Evolutionary conservation across 345 rosid species (phyloP), one percentile per base, ranked within the genome.

Genomic region (Chamaenerion angustifolium): DNA sequence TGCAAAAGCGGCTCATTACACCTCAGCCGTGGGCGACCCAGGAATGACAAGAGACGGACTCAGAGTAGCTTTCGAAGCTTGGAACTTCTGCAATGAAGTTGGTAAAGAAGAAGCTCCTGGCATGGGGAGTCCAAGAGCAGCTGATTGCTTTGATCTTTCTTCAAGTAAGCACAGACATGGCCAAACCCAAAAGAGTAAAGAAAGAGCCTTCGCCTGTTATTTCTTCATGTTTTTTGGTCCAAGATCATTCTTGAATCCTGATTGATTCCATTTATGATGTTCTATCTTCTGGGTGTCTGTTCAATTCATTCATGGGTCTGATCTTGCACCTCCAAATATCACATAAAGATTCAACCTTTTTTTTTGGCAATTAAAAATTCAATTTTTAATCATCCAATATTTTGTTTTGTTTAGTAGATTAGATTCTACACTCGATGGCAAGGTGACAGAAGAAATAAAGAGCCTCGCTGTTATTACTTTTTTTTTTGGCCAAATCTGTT

Each of bases 11-110:
- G 40, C 58, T 8, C 48, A 51, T 12, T 17, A 62, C 16, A 35
- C 11, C 41, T 78, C 95, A 8, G 94, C 84, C 0, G 78, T 85
- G 21, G 95, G 96, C 3, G 96, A 88, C 71, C 95, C 96, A 0
- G 88, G 88, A 48, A 84, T 88, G 92, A 65, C 52, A 60, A 76
- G 95, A 65, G 92, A 88, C 43, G 82, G 79, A 13, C 65, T 84
- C 27, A 68, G 95, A 61, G 74, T 85, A 15, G 96, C 81, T 1
- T 80, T 84, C 61, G 96, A 88, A 69, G 88, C 88, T 67, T 88
- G 95, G 96, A 85, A 88, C 66, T 83, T 82, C 42, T 88, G 96
- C 78, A 88, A 88, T 70, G 95, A 88, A 67, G 92, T 84, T 61
- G 96, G 93, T 13, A 31, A 65, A 7, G 88, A 65, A 7, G 88